phyloP scores from a whole-genome alignment of 805 yeast genomes.

The Saccharomycopsis amapae region DNA sequence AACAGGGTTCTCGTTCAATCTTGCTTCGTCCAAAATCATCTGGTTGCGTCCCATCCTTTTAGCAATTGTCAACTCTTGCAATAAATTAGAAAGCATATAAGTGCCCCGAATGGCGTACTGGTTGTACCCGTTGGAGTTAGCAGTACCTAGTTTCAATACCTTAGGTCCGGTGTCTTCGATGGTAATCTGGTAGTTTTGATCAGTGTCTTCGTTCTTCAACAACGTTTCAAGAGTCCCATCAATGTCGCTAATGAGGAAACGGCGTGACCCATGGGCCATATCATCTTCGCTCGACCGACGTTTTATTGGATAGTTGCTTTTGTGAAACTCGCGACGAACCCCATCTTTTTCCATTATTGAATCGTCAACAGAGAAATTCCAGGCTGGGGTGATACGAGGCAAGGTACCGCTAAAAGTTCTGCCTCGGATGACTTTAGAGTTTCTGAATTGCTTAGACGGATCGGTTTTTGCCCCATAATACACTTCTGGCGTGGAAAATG shows the following conservation, averaged over 20 bases:
- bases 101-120: slow-evolving; percentile 77
- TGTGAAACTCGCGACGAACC: background rate
- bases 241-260: slow-evolving; percentile 68
- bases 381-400: background rate
- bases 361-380: slow-evolving; percentile 4
- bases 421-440: slow-evolving; percentile 40
- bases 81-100: slow-evolving; percentile 75
- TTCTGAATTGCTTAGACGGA: slow-evolving; percentile 39
- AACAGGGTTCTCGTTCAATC: slow-evolving; percentile 85
- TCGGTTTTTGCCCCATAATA: slow-evolving; percentile 62
- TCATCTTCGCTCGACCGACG: slow-evolving; percentile 54
- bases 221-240: slow-evolving; percentile 64
- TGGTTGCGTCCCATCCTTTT: slow-evolving; percentile 70
- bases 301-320: slow-evolving; percentile 26
- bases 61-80: slow-evolving; percentile 87
- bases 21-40: slow-evolving; percentile 72
- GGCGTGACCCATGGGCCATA: slow-evolving; percentile 22
- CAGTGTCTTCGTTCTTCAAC: slow-evolving; percentile 75
- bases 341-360: background rate
- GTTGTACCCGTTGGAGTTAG: slow-evolving; percentile 74
- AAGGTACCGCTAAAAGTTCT: slow-evolving; percentile 36
- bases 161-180: slow-evolving; percentile 82
- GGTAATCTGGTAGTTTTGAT: slow-evolving; percentile 75
- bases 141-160: slow-evolving; percentile 73
- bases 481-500: slow-evolving; percentile 58